Conservation (phyloP, 805 yeast species). For the Cyberlindnera subsufficiens region DNA sequence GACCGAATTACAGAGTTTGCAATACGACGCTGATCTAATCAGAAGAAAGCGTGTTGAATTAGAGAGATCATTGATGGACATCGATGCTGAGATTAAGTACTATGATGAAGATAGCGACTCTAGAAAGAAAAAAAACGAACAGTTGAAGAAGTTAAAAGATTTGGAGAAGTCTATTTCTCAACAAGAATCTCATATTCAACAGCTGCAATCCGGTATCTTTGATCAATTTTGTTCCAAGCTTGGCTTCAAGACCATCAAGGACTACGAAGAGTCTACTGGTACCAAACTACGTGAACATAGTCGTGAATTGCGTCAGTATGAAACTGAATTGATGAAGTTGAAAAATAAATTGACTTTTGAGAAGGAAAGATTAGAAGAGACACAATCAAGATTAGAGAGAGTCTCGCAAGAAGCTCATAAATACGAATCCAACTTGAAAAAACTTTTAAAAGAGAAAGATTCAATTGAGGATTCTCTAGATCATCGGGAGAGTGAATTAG, state of each 20-base stretch:
- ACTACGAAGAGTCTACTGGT: conserved; percentile 69
- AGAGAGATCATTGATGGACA: conserved; percentile 40
- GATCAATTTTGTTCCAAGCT: conserved; percentile 47
- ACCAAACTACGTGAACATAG: conserved; percentile 46
- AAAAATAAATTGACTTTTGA: conserved; percentile 63
- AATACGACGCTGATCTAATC: conserved; percentile 38
- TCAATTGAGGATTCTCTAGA: conserved; percentile 29
- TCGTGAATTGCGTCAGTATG: conserved; percentile 54
- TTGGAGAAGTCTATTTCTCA: conserved; percentile 22
- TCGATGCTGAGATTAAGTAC: conserved; percentile 44
- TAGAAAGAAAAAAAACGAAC: conserved; percentile 19
- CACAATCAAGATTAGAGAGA: conserved; percentile 38
- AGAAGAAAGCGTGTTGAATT: conserved; percentile 39
- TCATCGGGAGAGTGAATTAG: conserved; percentile 35
- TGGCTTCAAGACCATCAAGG: conserved; percentile 50
- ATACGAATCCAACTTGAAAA: conserved; percentile 29
- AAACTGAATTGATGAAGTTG: conserved; percentile 55
- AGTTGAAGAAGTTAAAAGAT: conserved; percentile 20
- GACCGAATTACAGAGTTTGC: conserved; percentile 47
- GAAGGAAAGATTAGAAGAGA: conserved; percentile 48
- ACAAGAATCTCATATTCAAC: conserved; percentile 24
- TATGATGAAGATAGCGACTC: conserved; percentile 33
- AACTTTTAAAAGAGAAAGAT: conserved; percentile 29
- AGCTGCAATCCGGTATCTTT: conserved; percentile 42
- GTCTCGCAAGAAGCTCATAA: conserved; percentile 34